phyloP scores from a whole-genome alignment of 2,329 filamentous ascomycete species.

The Colletotrichum incanum region DNA sequence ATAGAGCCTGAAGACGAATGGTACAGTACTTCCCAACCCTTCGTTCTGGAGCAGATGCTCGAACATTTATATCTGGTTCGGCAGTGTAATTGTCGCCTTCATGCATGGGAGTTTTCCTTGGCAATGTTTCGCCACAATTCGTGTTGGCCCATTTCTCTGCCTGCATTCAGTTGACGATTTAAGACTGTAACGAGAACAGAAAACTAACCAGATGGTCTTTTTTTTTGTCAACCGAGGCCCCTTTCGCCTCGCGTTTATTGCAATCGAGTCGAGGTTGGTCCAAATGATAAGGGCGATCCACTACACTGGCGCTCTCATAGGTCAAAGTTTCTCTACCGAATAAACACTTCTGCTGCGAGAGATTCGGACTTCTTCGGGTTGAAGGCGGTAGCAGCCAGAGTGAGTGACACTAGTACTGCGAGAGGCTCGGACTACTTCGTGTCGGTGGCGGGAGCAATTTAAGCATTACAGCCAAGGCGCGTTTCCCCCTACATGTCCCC shows the following conservation, averaged over 20 bases:
- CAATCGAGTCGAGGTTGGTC: not conserved
- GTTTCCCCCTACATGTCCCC: not conserved
- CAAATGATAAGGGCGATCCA: not conserved
- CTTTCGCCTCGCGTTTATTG: not conserved
- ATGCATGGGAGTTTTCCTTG: not conserved
- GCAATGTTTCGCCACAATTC: not conserved
- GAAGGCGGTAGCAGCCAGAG: not conserved
- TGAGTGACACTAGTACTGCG: not conserved
- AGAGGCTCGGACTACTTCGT: not conserved
- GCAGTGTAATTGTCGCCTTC: not conserved
- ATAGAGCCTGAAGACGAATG: not conserved
- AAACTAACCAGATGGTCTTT: not conserved
- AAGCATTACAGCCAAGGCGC: not conserved
- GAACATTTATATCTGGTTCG: not conserved
- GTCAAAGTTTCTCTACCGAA: not conserved
- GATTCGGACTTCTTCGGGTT: not conserved
- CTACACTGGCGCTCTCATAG: not conserved
- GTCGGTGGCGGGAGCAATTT: not conserved
- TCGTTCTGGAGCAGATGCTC: not conserved
- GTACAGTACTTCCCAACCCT: not conserved
- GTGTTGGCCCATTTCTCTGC: not conserved
- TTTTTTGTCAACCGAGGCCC: not conserved
- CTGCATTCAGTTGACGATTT: not conserved
- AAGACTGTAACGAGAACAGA: not conserved
- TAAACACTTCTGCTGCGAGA: not conserved